Evolutionary conservation across 192 early-diverging fungal genomes (phyloP), one percentile per base, ranked within the genome.

Genomic region (Backusella australiensis): DNA sequence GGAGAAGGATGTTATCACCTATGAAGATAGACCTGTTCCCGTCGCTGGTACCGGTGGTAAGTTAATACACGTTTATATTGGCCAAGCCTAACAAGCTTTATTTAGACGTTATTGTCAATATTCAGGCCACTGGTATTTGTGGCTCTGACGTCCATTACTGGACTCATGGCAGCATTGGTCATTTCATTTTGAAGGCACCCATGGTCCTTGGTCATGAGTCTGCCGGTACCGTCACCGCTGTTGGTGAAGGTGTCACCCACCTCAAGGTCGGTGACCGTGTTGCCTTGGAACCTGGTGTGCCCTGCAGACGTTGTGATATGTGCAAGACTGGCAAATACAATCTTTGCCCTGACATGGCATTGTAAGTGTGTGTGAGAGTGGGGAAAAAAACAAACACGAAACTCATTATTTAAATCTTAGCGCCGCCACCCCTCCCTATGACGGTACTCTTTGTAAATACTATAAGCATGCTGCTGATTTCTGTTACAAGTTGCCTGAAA

Each of bases 131-230:
- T 74, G 84, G 84, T 38, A 85, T 85, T 66, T 85, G 84, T 46
- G 84, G 84, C 21, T 79, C 77, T 29, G 84, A 85, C 63, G 83
- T 85, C n/a, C 84, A 85, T 70, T 85, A 85, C 77, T 85, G 79
- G 81, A 56, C 73, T 4, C 73, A 84, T 35, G 85, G 85, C 14
- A 70, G 71, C 32, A 80, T 84, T 59, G 82, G 81, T 56, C 26
- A 73, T 34, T 83, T 81, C 49, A 63, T 79, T 21, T 41, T 82
- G 15, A 76, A 79, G 21, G 70, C 52, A n/a, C 81, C 80, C 17
- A 78, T 86, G 75, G 77, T 84, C n/a, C 71, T 86, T 19, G 85
- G 85, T 11, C 85, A 86, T 67, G 85, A 86, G 73, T 84, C 83
- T 4, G 72, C 80, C 29, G 85, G 85, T 34, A 70, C 80, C 6